Evolutionary conservation across 78 protist genomes (phyloP).

Genomic region (Chrysochromulina parva): DNA sequence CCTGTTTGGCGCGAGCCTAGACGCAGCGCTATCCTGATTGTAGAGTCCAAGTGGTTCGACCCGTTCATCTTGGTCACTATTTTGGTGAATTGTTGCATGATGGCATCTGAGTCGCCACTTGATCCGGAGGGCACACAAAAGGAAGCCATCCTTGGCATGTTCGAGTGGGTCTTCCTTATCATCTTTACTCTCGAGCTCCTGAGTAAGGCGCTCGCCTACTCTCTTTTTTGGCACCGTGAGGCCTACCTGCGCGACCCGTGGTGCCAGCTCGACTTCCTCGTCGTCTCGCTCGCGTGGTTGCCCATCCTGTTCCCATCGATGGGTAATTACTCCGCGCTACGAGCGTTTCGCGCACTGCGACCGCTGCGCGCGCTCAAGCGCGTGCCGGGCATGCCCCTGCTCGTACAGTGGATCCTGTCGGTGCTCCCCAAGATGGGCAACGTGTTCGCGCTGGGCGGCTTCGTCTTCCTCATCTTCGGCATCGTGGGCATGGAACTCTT

Average conservation of each 20-base stretch:
- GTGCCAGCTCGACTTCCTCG: slow-evolving; percentile 37
- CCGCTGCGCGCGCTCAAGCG: no score
- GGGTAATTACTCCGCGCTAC: no score
- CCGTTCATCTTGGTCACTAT: not conserved
- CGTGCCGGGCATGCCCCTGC: no score
- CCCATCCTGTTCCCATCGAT: no score
- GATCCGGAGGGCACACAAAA: not conserved
- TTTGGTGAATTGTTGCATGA: not conserved
- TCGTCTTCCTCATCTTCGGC: no score
- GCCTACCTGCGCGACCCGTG: slow-evolving; percentile 49
- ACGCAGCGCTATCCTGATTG: not conserved
- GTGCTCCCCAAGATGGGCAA: no score
- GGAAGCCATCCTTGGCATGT: not conserved
- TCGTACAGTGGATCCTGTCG: no score
- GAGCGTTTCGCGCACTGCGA: no score
- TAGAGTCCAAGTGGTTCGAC: not conserved
- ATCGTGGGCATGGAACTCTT: no score
- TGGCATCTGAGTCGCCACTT: not conserved
- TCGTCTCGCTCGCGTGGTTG: slow-evolving; percentile 16
- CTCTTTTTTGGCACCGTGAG: not conserved
- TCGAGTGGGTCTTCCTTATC: not conserved
- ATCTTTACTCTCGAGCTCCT: slow-evolving; percentile 18
- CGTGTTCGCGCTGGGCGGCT: no score
- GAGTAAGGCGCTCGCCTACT: slow-evolving; percentile 16
- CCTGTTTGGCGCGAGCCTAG: no score